Evolutionary conservation across 1,284 basidiomycete species (phyloP), one percentile per base, ranked within the genome.

Genomic region (Pisolithus thermaeus): DNA sequence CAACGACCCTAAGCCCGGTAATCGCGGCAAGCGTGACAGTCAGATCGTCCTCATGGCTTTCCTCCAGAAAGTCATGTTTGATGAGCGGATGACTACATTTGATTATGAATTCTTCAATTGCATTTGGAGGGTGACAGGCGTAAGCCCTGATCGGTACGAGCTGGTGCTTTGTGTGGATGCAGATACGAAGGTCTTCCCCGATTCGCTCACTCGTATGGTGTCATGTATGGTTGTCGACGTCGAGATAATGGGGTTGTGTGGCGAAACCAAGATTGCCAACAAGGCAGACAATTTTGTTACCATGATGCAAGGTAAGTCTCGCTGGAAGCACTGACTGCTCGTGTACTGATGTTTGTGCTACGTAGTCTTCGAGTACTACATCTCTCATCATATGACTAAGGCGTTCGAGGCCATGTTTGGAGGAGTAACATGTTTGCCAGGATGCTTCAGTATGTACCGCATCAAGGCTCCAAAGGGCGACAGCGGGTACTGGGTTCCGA

Each of bases 51-150:
- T 99, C 56, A 98, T 99, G 96, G 83, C 83, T 47, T 99, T 99
- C 77, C 79, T 99, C 69, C 93, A 97, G 69, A 96, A 96, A 70
- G 96, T 98, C 59, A 97, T 98, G 83, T 99, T 98, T 68, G 96
- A 99, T 71, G 96, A 99, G 73, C 85, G 94, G 50, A 99, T 99
- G 96, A 95, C 92, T 55, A 97, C 96, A 41, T 91, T 99, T 67
- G 96, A 99, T 73, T 99, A 97, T 69, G 97, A 99, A 72, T 94
- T 99, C 66, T 99, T 99, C 84, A 97, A 97, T 70, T 89, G 93
- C 54, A 78, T 97, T 30, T 97, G 96, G 88, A 79, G 93, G 53
- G 87, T 89, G 43, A 96, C 95, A 55, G 97, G 96, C 46, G 85
- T 98, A 56, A 93, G 92, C 60, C 95, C 96, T 7, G 97, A 99